Evolutionary conservation across 2,329 filamentous ascomycete genomes (phyloP), one percentile per base, ranked within the genome.

Genomic region (Sclerotinia minor): DNA sequence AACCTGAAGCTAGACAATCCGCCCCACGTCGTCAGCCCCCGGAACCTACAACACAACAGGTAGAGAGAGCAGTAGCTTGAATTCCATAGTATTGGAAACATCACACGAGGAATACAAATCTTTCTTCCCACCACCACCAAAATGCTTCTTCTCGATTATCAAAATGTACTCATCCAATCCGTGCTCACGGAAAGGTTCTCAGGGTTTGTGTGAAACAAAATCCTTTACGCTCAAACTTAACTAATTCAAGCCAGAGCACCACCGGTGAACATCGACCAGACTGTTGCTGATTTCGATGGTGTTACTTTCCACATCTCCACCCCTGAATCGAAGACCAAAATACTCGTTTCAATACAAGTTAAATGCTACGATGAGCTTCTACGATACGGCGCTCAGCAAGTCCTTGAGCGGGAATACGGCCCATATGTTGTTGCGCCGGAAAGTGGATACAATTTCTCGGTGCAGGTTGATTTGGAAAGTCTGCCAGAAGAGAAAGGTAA

Each of bases 261-360:
- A 74, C 92, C 93, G 69, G 86, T 88, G 69, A 92, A 92, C 74
- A 97, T 99, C 79, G 96, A 99, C 81, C 95, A 99, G 83, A 92
- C 96, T 71, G 92, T 97, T 71, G 98, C 94, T 78, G 95, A 99
- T 82, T 99, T 99, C 78, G 96, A 99, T 81, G 94, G 94, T 78
- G 95, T 98, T 75, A 96, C 92, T 74, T 99, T 98, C 82, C 95
- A 99, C 81, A 94, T 99, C 77, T 98, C 94, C 49, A 99, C 95
- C 1, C 95, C 94, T 69, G 93, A 97, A 79, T 83, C 88, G 71
- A 98, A 98, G 84, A 89, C 92, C 61, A 92, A 96, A 82, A 97
- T 99, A 73, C 86, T 96, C 64, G 89, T 99, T 69, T 99, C 95
- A 29, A 91, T 99, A 76, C 88, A 92, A 79, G 92, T 99, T 79